A percentile compares a stretch with the other conserved stretches of the same genome.
These are phyloP conservation scores for Cyclospora cayetanensis DNA, from an alignment of 169 alveolate species.

Conservation along the genomic window DNA sequence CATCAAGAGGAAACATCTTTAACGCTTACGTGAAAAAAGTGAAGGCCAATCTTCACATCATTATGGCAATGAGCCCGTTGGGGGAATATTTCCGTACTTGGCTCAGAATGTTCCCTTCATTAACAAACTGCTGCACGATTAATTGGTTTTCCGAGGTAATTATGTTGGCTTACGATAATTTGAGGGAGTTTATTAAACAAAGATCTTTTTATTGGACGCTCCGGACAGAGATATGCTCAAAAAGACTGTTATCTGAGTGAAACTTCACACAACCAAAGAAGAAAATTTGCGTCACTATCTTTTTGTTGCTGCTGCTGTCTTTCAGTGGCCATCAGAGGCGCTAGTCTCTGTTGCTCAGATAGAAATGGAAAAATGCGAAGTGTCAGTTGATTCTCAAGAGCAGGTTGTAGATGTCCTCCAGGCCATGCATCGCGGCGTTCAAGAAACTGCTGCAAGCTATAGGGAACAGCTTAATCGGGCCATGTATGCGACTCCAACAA, in stretches of 20 bases:
- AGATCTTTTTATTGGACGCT: too few relatives aligned
- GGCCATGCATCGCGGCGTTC: conserved; percentile 92
- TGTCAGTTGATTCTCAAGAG: conserved; percentile 74
- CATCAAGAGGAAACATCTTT: conserved; percentile 93
- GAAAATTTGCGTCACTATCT: too few relatives aligned
- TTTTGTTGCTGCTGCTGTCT: too few relatives aligned
- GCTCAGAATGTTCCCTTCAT: conserved; percentile 96
- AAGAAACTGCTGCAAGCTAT: conserved; percentile 84
- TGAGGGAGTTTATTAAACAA: too few relatives aligned
- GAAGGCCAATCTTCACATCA: conserved; percentile 92
- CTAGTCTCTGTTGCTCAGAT: conserved; percentile 76
- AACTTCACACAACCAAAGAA: too few relatives aligned
- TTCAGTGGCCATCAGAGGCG: conserved; percentile 92
- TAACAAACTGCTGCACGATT: conserved; percentile 95
- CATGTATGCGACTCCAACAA: conserved; percentile 95
- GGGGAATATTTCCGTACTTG: conserved; percentile 96
- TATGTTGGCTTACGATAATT: too few relatives aligned
- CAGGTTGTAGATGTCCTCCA: conserved; percentile 89
- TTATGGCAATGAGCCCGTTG: conserved; percentile 96
- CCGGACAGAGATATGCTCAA: too few relatives aligned
- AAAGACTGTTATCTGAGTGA: too few relatives aligned
- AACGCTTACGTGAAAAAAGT: conserved; percentile 89
- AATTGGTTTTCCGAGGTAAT: conserved; percentile 94
- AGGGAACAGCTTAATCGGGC: conserved; percentile 87
- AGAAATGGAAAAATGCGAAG: conserved; percentile 61